phyloP scores from a whole-genome alignment of 768 basidiomycete species.

The Termitomyces sp. region DNA sequence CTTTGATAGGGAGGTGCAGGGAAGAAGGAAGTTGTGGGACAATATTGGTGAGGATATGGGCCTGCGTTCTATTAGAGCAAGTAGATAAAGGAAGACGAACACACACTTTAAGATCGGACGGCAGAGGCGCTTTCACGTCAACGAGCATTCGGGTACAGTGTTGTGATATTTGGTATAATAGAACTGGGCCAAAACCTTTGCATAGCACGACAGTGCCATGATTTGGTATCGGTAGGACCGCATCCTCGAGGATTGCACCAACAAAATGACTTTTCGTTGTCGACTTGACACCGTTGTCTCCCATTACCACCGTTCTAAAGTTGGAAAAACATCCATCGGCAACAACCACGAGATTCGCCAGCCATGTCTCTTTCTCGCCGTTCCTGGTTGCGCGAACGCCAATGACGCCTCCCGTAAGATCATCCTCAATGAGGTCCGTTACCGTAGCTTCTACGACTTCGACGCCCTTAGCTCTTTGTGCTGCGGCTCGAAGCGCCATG shows the following conservation, averaged over 20 bases:
- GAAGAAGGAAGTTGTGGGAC: constrained; percentile 76
- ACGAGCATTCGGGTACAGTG: constrained; percentile 92
- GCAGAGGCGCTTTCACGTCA: constrained; percentile 81
- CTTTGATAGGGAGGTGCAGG: constrained; percentile 59
- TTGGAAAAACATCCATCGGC: constrained; percentile 97
- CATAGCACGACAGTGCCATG: constrained; percentile 84
- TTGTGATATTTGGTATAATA: constrained; percentile 88
- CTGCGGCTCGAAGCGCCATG: constrained; percentile 67
- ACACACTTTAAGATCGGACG: constrained; percentile 72
- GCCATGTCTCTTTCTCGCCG: constrained; percentile 46
- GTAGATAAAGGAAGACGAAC: neutral
- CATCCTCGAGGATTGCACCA: constrained; percentile 79
- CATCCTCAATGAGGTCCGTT: constrained; percentile 64
- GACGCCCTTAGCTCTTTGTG: constrained; percentile 54
- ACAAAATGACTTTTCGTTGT: constrained; percentile 74
- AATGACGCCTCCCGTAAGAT: constrained; percentile 42
- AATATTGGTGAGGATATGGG: constrained; percentile 66
- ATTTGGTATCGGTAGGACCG: constrained; percentile 61
- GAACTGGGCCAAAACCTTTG: constrained; percentile 78
- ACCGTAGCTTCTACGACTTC: constrained; percentile 85
- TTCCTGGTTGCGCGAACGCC: constrained; percentile 62
- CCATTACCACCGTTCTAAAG: constrained; percentile 72
- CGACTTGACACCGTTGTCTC: constrained; percentile 41
- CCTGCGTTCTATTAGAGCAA: constrained; percentile 26
- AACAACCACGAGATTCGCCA: constrained; percentile 77